Percentiles rank a stretch among this genome's conserved stretches.
Conservation (phyloP, 2,329 filamentous ascomycete species). For the Aphanocladium album region DNA sequence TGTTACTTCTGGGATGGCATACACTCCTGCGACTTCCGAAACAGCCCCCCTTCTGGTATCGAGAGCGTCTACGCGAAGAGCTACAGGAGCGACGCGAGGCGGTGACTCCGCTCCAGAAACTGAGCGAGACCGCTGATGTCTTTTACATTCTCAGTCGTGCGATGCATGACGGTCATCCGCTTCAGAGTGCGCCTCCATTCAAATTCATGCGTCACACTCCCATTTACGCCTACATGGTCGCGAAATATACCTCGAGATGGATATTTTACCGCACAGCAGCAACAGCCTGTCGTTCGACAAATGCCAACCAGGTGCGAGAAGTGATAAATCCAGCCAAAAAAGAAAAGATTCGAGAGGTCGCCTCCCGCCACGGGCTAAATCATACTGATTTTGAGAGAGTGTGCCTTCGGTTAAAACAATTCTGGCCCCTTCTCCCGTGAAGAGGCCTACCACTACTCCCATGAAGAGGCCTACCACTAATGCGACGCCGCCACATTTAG, state of each 20-base stretch:
- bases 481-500: no score
- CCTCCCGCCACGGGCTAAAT: conserved; percentile 33
- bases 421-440: conserved; percentile 33
- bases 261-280: conserved; percentile 34
- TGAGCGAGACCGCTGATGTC: conserved; percentile 42
- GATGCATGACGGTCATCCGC: conserved; percentile 31
- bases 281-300: conserved; percentile 23
- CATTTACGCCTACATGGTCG: conserved; percentile 37
- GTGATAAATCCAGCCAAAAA: conserved; percentile 40
- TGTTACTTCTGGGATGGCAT: conserved; percentile 14
- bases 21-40: conserved; percentile 22
- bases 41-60: conserved; percentile 34
- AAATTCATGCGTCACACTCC: conserved; percentile 16
- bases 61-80: conserved; percentile 34
- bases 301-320: conserved; percentile 29
- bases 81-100: conserved; percentile 26
- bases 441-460: no score
- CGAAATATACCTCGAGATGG: conserved; percentile 39
- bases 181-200: conserved; percentile 25
- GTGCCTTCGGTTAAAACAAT: conserved; percentile 22
- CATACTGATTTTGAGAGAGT: conserved; percentile 25
- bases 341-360: conserved; percentile 29
- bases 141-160: conserved; percentile 37
- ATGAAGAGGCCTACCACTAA: no score
- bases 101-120: conserved; percentile 21